Percentiles rank a stretch among this genome's conserved stretches.
Conservation (phyloP, 192 early-diverging fungal genomes). For the Haplosporangium gracile region DNA sequence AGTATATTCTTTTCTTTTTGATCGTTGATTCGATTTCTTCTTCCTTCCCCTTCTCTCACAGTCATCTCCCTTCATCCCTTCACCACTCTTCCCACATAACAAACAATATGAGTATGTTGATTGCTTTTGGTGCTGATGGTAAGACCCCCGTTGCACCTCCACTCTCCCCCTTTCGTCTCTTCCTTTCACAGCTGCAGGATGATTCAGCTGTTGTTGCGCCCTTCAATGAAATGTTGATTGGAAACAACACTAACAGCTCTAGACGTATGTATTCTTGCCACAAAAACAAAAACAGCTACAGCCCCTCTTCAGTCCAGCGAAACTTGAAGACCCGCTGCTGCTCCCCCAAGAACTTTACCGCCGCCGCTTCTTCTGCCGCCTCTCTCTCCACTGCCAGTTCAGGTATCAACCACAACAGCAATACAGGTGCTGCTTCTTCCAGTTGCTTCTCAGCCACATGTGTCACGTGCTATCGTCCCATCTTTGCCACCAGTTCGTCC, state of each 20-base stretch:
- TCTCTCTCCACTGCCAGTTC: not conserved
- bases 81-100: not conserved
- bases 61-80: not conserved
- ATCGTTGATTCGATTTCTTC: not conserved
- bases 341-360: not conserved
- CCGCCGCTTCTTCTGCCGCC: not conserved
- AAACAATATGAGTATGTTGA: not conserved
- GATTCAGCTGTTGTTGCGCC: not conserved
- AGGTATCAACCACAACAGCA: not conserved
- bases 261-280: not conserved
- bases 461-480: not conserved
- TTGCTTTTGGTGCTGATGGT: slow-evolving; percentile 1
- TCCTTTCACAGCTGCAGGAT: not conserved
- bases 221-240: not conserved
- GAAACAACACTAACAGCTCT: slow-evolving; percentile 2
- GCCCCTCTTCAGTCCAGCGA: not conserved
- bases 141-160: not conserved
- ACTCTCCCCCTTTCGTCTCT: too few relatives aligned
- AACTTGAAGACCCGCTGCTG: not conserved
- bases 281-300: not conserved
- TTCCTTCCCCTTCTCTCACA: not conserved
- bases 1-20: too few relatives aligned
- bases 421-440: not conserved
- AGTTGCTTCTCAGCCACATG: not conserved
- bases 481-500: not conserved